phyloP scores from a whole-genome alignment of 305 asterid genomes.

The Rubia tinctorum region DNA sequence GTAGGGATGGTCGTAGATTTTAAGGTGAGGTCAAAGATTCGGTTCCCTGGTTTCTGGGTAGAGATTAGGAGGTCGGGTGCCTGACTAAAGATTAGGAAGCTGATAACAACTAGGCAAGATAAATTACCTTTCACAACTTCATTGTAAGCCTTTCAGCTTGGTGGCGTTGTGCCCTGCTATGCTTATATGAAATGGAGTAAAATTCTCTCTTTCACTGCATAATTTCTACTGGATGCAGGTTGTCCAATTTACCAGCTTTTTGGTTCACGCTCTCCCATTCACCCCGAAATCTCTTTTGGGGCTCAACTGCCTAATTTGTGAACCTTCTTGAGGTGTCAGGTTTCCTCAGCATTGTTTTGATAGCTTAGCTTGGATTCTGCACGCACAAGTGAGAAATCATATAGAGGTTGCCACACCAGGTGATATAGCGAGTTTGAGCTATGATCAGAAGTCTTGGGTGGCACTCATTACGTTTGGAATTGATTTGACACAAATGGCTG shows the following conservation, averaged over 20 bases:
- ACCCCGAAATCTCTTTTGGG: neutral
- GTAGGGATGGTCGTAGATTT: neutral
- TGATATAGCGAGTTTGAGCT: neutral
- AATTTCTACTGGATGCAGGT: too few relatives aligned
- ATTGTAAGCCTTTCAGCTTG: too few relatives aligned
- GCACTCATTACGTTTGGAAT: constrained; percentile 4
- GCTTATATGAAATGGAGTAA: neutral
- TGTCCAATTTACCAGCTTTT: neutral
- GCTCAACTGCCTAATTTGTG: neutral
- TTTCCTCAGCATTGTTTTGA: neutral
- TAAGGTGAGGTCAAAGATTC: neutral
- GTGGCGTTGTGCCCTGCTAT: too few relatives aligned
- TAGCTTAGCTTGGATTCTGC: too few relatives aligned
- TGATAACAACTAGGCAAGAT: too few relatives aligned
- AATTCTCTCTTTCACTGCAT: neutral
- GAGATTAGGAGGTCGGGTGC: too few relatives aligned
- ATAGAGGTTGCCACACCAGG: too few relatives aligned
- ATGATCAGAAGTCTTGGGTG: neutral
- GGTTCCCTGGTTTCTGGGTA: too few relatives aligned
- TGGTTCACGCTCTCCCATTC: neutral
- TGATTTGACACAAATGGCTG: constrained; percentile 10
- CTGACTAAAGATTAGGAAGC: too few relatives aligned
- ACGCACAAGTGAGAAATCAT: too few relatives aligned
- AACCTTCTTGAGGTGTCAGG: neutral
- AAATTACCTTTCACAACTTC: too few relatives aligned